Base-by-base conservation (phyloP, 2,329 filamentous ascomycete species). In the Neospermospora avenae region DNA sequence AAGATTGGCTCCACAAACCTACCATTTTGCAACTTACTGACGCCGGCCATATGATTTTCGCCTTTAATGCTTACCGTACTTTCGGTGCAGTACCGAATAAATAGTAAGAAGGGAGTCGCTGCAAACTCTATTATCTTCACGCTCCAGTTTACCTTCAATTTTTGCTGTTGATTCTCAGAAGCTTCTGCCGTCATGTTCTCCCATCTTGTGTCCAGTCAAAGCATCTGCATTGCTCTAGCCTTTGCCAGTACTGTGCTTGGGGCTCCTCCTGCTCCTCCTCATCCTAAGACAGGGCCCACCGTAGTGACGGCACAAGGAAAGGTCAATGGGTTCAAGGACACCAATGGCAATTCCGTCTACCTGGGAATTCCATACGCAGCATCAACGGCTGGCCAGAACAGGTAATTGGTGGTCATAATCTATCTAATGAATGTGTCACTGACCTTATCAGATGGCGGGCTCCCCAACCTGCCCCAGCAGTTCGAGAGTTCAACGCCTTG, bases 301-400 rank as follows among this genome's bases (percentile, higher is more conserved):
- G 68, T 59, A 35, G 48, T 60, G 34, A 63, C 70, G 14, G 62
- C 68, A 5, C 72, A 75, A 55, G 74, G 71, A 18, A 66, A 62
- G 1, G 65, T 77, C 39, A 65, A 72, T 42, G 77, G 73, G 20
- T 76, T 74, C 65, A 70, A 67, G 6, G 76, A 77, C 55, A 69
- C 66, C 42, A 70, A 66, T 42, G 63, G 65, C 25, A 73, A 70
- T 63, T 68, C 70, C 0, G 74, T 77, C 4, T 77, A 69, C 57
- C 67, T 77, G 8, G 76, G 76, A 7, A 69, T 77, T 8, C 75
- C 75, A 0, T 77, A 72, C 58, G 75, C 75, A 20, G 72, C 72
- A 7, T 73, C 74, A 0, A 77, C 75, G 1, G 75, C 71, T 3
- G 75, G 75, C n/a, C 59, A 72, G 44, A 77, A 77, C 63, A 65